Base-by-base conservation (phyloP, 2,329 filamentous ascomycete genomes). In the Mycosphaerella arachidis region DNA sequence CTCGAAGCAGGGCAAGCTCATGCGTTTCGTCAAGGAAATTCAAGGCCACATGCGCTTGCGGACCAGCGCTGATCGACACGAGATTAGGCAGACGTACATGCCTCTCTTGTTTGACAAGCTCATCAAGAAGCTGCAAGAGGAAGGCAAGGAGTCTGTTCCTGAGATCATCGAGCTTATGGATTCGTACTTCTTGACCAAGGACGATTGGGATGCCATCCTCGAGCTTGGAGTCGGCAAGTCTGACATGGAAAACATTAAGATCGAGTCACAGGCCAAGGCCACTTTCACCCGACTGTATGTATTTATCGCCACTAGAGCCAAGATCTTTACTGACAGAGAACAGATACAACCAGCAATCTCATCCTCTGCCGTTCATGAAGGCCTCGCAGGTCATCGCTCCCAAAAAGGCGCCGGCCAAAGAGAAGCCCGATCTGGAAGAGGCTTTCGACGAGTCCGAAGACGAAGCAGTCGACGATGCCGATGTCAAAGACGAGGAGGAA, bases 331-430 rank as follows among this genome's bases (percentile, higher is more conserved):
- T 71, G 46, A 71, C 58, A 55, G 53, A 6, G 24, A 35, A 51
- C 66, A 93, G 90, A 57, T 94, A 99, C 74, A 99, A 99, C 68
- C 77, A 83, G 61, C 88, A 88, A 77, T 87, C 87, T 18, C 94
- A 99, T 67, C 93, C 93, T 0, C 78, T 99, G 55, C 92, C 94
- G 1, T 99, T 97, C 77, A 96, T 97, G 86, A 97, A 97, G 76
- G 91, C 92, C 1, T 91, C 85, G 68, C 90, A 83, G 64, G 83
- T 94, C 16, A 74, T 85, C 9, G 89, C 86, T 3, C 86, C 91
- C 4, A 91, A 90, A 78, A 88, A 86, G 69, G 78, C 81, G 45
- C 79, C 85, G 29, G 86, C 86, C 55, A 85, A 84, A 74, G 91
- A 93, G 52, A 89, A 88, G 63, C 95, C 94, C 0, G 94, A 99